phyloP scores from a whole-genome alignment of 192 early-diverging fungal genomes.

The Funneliformis geosporum region DNA sequence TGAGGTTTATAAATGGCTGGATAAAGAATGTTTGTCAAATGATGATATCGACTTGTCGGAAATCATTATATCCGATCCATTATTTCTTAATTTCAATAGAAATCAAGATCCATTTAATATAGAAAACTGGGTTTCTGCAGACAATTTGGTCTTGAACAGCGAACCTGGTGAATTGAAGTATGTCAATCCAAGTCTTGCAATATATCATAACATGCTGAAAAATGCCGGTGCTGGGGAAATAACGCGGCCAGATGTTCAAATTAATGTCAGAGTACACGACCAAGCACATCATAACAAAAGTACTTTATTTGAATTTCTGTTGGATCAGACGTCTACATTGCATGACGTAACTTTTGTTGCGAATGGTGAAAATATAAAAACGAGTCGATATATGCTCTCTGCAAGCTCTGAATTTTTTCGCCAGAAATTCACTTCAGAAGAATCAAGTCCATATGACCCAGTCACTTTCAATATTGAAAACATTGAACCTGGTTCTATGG shows the following conservation, averaged over 20 bases:
- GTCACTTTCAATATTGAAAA: background rate
- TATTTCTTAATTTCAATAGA: conserved; percentile 17
- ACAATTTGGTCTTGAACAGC: background rate
- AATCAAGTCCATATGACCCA: background rate
- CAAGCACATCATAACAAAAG: background rate
- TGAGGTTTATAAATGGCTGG: conserved; percentile 6
- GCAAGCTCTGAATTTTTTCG: background rate
- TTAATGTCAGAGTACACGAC: background rate
- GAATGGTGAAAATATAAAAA: background rate
- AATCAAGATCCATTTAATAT: conserved; percentile 7
- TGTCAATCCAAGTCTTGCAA: background rate
- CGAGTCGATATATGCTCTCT: conserved; percentile 2
- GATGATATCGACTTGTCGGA: background rate
- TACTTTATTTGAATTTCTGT: background rate
- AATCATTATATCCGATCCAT: background rate
- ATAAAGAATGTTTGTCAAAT: background rate
- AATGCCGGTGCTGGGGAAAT: background rate
- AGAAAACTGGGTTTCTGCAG: background rate
- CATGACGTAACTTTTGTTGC: conserved; percentile 15
- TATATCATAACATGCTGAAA: background rate
- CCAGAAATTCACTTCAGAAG: background rate
- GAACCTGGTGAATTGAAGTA: background rate
- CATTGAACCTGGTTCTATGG: background rate
- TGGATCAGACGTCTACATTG: background rate
- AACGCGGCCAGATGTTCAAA: background rate